Conservation (phyloP, 441 rosid genomes). For the Adansonia grandidieri region DNA sequence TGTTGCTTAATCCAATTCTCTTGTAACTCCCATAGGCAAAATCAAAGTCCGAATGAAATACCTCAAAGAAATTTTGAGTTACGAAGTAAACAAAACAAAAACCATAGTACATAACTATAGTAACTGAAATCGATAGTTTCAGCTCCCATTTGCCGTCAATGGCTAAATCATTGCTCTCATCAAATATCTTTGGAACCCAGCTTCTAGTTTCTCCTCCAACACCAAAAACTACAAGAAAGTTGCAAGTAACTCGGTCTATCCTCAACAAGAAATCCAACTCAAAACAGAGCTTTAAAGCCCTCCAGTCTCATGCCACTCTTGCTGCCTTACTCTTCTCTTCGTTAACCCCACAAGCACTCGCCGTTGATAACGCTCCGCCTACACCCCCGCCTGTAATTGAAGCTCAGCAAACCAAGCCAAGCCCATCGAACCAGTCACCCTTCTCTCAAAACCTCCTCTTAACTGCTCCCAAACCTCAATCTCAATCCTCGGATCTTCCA, state of each 20-base stretch:
- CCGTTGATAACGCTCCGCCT: slow-evolving; percentile 47
- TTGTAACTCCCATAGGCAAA: not conserved
- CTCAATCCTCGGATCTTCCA: slow-evolving; percentile 70
- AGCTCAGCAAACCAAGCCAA: slow-evolving; percentile 57
- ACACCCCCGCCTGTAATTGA: slow-evolving; percentile 56
- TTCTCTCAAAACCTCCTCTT: slow-evolving; percentile 65
- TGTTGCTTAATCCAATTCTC: slow-evolving; percentile 29
- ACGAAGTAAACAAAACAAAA: not conserved
- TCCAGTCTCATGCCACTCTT: slow-evolving; percentile 54
- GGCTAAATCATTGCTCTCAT: slow-evolving; percentile 53
- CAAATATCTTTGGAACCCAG: slow-evolving; percentile 53
- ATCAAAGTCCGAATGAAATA: not conserved
- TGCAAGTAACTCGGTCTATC: slow-evolving; percentile 32
- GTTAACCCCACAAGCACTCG: slow-evolving; percentile 60
- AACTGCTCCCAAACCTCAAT: slow-evolving; percentile 78
- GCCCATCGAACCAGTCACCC: slow-evolving; percentile 52
- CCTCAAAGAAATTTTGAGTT: not conserved
- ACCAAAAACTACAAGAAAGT: slow-evolving; percentile 55
- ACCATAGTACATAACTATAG: not conserved
- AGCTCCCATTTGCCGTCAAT: slow-evolving; percentile 48
- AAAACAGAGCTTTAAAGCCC: slow-evolving; percentile 22
- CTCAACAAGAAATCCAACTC: slow-evolving; percentile 36
- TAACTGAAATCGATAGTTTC: not conserved
- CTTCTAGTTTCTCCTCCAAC: slow-evolving; percentile 62
- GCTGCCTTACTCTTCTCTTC: slow-evolving; percentile 67